A percentile compares a stretch with the other conserved stretches of the same genome.
phyloP scores from a whole-genome alignment of 1,284 basidiomycete genomes.

The Leucoagaricus sp. region DNA sequence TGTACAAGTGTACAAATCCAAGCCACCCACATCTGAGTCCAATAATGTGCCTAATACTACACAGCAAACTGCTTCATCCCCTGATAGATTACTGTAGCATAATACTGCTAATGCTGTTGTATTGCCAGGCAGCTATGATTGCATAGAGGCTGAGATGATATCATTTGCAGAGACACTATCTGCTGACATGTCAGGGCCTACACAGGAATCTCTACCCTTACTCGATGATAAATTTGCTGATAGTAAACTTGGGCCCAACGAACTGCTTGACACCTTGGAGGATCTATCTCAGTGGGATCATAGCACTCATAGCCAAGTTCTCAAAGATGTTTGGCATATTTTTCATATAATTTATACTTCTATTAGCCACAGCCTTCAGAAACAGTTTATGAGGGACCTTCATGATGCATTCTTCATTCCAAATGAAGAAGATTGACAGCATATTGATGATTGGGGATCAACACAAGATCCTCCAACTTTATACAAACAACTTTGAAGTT shows the following conservation, averaged over 20 bases:
- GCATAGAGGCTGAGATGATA: no score
- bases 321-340: slow-evolving; percentile 28
- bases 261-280: background rate
- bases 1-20: no score
- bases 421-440: slow-evolving; percentile 22
- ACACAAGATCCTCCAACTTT: slow-evolving; percentile 6
- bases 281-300: background rate
- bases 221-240: background rate
- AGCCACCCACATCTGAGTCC: no score
- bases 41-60: no score
- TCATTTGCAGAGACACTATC: background rate
- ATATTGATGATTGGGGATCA: slow-evolving; percentile 19
- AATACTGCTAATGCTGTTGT: no score
- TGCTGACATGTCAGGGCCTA: no score
- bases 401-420: slow-evolving; percentile 28
- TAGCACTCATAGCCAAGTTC: slow-evolving; percentile 17
- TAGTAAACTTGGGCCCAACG: background rate
- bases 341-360: slow-evolving; percentile 29
- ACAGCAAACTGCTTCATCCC: no score
- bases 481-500: slow-evolving; percentile 21
- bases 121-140: no score
- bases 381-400: slow-evolving; percentile 22
- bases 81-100: no score
- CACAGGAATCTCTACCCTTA: no score
- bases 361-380: slow-evolving; percentile 22